Evolutionary conservation across 495 filamentous ascomycete species (phyloP).

Genomic region (Aspergillus diversus): DNA sequence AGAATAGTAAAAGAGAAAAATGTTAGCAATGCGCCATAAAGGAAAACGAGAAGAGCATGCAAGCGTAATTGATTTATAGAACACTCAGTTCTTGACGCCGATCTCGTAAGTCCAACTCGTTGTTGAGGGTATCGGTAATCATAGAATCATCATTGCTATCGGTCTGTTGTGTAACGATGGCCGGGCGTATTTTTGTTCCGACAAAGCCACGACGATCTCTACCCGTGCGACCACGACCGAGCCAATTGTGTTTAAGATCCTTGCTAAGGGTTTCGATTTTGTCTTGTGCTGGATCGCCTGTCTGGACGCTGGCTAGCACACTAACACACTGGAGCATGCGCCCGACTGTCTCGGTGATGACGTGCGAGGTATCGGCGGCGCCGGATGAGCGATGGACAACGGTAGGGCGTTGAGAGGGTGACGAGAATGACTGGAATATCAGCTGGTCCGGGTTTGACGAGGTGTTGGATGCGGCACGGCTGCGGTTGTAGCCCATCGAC

Average conservation of each 20-base stretch:
- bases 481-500: conserved; percentile 53
- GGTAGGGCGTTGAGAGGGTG: conserved; percentile 48
- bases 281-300: conserved; percentile 70
- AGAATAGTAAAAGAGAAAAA: conserved; percentile 21
- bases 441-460: conserved; percentile 58
- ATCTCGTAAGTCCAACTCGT: conserved; percentile 28
- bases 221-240: conserved; percentile 86
- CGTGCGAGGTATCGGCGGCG: conserved; percentile 69
- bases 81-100: conserved; percentile 39
- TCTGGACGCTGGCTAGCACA: conserved; percentile 79
- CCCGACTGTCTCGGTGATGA: conserved; percentile 88
- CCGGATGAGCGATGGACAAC: conserved; percentile 41
- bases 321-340: conserved; percentile 96
- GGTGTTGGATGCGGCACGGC: conserved; percentile 86
- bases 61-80: conserved; percentile 25
- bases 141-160: conserved; percentile 24
- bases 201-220: conserved; percentile 90
- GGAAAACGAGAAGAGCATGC: conserved; percentile 19
- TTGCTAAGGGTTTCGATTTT: conserved; percentile 83
- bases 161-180: conserved; percentile 34
- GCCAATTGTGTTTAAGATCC: conserved; percentile 93
- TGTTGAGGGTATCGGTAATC: conserved; percentile 16
- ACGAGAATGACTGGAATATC: conserved; percentile 58
- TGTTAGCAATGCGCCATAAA: neutral
- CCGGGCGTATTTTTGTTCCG: conserved; percentile 59